phyloP scores from a whole-genome alignment of 495 filamentous ascomycete genomes.

The Penicillium cinerascens region DNA sequence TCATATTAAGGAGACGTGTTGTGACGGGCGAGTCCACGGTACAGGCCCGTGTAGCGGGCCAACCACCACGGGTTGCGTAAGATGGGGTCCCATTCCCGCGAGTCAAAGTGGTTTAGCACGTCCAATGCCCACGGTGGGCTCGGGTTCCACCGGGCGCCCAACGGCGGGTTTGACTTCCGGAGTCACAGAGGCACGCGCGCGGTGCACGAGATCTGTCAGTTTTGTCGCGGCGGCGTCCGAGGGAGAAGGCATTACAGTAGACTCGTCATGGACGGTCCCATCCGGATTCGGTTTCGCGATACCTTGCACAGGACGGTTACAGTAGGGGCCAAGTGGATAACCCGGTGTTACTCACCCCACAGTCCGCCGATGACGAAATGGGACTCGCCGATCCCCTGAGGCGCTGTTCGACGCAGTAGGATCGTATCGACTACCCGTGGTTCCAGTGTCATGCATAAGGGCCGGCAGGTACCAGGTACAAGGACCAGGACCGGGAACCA shows the following conservation, averaged over 20 bases:
- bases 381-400: background rate
- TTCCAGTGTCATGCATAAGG: background rate
- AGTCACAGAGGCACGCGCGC: slow-evolving; percentile 14
- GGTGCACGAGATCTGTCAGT: slow-evolving; percentile 12
- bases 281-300: background rate
- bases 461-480: slow-evolving; percentile 23
- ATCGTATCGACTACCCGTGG: background rate
- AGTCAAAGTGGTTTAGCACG: slow-evolving; percentile 17
- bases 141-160: slow-evolving; percentile 24
- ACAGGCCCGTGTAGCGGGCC: background rate
- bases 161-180: slow-evolving; percentile 15
- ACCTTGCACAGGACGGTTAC: background rate
- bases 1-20: background rate
- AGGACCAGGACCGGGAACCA: no score
- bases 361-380: background rate
- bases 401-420: background rate
- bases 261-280: background rate
- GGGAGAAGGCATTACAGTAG: background rate
- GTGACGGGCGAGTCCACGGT: background rate
- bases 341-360: background rate
- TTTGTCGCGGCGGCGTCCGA: slow-evolving; percentile 7
- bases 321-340: background rate
- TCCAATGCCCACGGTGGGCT: background rate
- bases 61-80: slow-evolving; percentile 14
- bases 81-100: slow-evolving; percentile 24